phyloP scores from a whole-genome alignment of 1,284 basidiomycete genomes.

The Mycena sp. region DNA sequence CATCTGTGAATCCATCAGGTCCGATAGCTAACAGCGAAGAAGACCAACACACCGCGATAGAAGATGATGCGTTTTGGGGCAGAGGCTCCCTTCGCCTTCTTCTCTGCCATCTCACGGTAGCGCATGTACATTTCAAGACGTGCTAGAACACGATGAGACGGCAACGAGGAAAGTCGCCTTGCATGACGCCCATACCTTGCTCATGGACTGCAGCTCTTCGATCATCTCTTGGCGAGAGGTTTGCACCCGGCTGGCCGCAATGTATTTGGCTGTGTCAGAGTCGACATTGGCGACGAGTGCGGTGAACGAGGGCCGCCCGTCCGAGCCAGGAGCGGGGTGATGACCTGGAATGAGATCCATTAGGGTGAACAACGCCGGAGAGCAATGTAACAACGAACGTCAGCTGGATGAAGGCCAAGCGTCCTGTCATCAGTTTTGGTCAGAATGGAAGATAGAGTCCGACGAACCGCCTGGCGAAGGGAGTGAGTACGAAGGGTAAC shows the following conservation, averaged over 20 bases:
- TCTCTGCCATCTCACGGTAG: constrained; percentile 63
- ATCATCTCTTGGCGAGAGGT: constrained; percentile 79
- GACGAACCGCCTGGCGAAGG: constrained; percentile 18
- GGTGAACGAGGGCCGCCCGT: constrained; percentile 79
- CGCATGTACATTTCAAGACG: neutral
- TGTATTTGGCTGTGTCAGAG: constrained; percentile 65
- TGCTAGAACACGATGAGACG: neutral
- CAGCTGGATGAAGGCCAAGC: constrained; percentile 2
- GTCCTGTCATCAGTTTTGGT: constrained; percentile 49
- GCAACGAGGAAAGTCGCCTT: constrained; percentile 28
- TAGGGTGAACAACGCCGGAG: neutral
- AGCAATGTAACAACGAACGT: neutral
- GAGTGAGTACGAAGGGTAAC: neutral
- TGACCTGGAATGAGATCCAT: constrained; percentile 57
- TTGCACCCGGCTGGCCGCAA: constrained; percentile 70
- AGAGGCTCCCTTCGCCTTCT: constrained; percentile 50
- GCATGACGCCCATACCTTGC: constrained; percentile 64
- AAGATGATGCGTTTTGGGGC: constrained; percentile 76
- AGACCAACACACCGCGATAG: constrained; percentile 63
- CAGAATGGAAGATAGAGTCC: constrained; percentile 47
- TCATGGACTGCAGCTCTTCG: constrained; percentile 71
- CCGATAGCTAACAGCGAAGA: constrained; percentile 9
- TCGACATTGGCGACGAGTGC: constrained; percentile 81
- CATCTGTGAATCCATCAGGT: constrained; percentile 55
- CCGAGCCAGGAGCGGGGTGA: constrained; percentile 79